phyloP scores from a whole-genome alignment of 257 asterid genomes.

The Scutellaria barbata region DNA sequence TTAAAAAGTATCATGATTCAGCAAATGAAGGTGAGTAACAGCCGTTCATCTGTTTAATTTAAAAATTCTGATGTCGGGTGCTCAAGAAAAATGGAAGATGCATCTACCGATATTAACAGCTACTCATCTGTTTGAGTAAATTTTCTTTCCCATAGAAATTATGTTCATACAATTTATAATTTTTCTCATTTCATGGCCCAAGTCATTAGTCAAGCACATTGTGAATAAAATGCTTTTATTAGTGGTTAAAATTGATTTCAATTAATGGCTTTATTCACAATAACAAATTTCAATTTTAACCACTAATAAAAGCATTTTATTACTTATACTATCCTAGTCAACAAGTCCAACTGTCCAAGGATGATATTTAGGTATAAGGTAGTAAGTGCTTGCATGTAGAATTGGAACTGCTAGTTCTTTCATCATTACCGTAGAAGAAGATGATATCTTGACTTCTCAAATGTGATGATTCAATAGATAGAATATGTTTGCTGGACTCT shows the following conservation, averaged over 20 bases:
- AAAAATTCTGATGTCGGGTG: not conserved
- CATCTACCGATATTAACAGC: not conserved
- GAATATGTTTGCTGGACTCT: too few species aligned
- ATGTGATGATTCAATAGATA: constrained; percentile 9
- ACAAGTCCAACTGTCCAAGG: not conserved
- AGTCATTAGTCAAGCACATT: not conserved
- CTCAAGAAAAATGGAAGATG: constrained; percentile 15
- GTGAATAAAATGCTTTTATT: too few species aligned
- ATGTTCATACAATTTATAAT: not conserved
- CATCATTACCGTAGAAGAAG: not conserved
- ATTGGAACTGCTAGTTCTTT: not conserved
- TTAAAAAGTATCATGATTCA: constrained; percentile 36
- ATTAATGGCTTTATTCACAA: too few species aligned
- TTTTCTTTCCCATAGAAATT: not conserved
- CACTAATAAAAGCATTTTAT: not conserved
- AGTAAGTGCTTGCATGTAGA: not conserved
- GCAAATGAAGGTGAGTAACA: constrained; percentile 49
- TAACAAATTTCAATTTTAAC: too few species aligned
- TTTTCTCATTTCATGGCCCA: constrained; percentile 3
- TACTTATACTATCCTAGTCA: not conserved
- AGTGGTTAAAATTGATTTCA: too few species aligned
- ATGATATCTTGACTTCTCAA: not conserved
- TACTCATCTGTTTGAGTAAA: not conserved
- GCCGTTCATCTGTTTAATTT: not conserved
- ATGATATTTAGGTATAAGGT: not conserved